These are phyloP conservation scores for Trametopsis cervina DNA, from an alignment of 768 basidiomycete genomes.

Conservation along the genomic window DNA sequence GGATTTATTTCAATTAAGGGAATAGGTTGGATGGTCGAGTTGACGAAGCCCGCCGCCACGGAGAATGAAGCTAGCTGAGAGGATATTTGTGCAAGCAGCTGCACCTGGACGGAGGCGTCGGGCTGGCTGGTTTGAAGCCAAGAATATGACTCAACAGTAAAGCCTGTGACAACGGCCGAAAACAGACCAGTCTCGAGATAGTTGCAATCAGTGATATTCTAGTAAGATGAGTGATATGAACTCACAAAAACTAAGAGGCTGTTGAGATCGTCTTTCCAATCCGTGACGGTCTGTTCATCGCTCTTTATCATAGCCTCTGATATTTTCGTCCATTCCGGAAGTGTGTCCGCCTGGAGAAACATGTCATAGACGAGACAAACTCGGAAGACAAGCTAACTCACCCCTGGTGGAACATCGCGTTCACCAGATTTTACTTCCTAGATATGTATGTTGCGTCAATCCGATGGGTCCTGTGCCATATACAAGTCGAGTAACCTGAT, in stretches of 20 bases:
- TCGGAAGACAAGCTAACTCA: no score
- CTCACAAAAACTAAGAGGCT: slow-evolving; percentile 13
- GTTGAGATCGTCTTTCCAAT: slow-evolving; percentile 10
- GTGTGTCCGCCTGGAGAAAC: neutral
- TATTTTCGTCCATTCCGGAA: neutral
- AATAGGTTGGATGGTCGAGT: slow-evolving; percentile 6
- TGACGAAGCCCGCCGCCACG: slow-evolving; percentile 4
- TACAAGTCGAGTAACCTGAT: no score
- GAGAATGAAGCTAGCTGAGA: slow-evolving; percentile 8
- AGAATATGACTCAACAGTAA: slow-evolving; percentile 6
- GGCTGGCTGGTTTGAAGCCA: slow-evolving; percentile 6
- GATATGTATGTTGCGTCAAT: no score
- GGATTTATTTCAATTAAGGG: neutral
- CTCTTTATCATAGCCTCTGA: neutral
- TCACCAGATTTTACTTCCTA: no score
- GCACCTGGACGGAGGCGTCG: slow-evolving; percentile 3
- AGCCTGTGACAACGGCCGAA: slow-evolving; percentile 11
- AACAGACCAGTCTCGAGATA: slow-evolving; percentile 12
- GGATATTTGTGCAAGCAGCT: slow-evolving; percentile 8
- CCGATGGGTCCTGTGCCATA: no score
- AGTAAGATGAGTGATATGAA: no score
- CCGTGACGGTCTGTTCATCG: neutral
- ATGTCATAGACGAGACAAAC: no score
- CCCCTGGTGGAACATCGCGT: no score
- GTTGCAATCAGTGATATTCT: neutral